These are phyloP conservation scores for Canna indica DNA, from an alignment of 176 grass and related monocot species.

Conservation along the genomic window DNA sequence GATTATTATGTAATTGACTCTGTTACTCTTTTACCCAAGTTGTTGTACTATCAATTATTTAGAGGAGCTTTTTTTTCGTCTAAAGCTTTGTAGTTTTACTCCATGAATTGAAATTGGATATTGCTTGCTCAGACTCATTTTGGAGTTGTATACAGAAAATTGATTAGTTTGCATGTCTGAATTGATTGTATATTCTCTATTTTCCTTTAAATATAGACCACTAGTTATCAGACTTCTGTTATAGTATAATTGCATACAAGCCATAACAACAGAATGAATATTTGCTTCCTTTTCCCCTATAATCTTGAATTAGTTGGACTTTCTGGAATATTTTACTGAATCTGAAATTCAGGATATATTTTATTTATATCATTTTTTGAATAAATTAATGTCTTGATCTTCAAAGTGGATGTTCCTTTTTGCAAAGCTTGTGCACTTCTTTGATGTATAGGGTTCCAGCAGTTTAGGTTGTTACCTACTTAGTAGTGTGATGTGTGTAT, in stretches of 20 bases:
- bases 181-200: too few relatives aligned
- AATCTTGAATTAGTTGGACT: not conserved
- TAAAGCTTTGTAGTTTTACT: too few relatives aligned
- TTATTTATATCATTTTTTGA: not conserved
- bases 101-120: too few relatives aligned
- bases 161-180: too few relatives aligned
- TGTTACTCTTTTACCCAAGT: too few relatives aligned
- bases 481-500: not conserved
- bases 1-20: too few relatives aligned
- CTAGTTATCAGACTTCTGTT: not conserved
- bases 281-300: not conserved
- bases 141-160: too few relatives aligned
- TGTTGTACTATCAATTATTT: too few relatives aligned
- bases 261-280: not conserved
- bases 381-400: not conserved
- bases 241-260: too few relatives aligned
- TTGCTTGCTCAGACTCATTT: too few relatives aligned
- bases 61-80: too few relatives aligned
- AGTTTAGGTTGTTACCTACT: not conserved
- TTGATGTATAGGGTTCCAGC: not conserved
- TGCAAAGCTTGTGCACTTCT: not conserved
- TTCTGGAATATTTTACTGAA: not conserved
- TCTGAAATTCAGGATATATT: not conserved
- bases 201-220: too few relatives aligned
- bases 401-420: not conserved